These are phyloP conservation scores for Hymenoscyphus occultus DNA, from an alignment of 2,329 filamentous ascomycete genomes.

Conservation along the genomic window DNA sequence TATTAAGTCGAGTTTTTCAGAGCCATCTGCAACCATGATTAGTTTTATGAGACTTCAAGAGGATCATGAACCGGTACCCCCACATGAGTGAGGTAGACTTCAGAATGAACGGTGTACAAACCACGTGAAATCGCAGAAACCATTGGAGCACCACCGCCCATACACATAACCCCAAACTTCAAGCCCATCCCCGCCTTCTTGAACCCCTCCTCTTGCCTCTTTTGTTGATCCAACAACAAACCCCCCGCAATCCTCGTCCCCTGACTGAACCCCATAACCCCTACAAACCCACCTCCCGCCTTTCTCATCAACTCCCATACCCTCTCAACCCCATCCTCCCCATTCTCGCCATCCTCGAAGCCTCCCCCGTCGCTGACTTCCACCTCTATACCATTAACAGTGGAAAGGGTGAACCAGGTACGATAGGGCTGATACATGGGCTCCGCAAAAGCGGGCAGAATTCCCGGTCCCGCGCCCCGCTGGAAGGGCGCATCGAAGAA, in stretches of 20 bases:
- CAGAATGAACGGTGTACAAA: conserved; percentile 13
- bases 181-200: conserved; percentile 19
- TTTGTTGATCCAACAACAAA: conserved; percentile 25
- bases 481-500: conserved; percentile 22
- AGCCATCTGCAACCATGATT: conserved; percentile 9
- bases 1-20: conserved; percentile 17
- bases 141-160: conserved; percentile 25
- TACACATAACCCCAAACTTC: conserved; percentile 27
- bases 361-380: conserved; percentile 19
- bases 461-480: conserved; percentile 22
- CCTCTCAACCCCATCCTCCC: conserved; percentile 24
- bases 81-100: background rate
- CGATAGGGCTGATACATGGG: conserved; percentile 25
- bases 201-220: conserved; percentile 22
- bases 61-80: background rate
- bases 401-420: conserved; percentile 21
- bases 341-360: background rate
- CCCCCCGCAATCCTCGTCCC: conserved; percentile 26
- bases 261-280: conserved; percentile 29
- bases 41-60: background rate
- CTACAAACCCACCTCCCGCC: conserved; percentile 23
- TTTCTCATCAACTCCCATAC: conserved; percentile 22
- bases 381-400: conserved; percentile 8
- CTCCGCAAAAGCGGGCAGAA: conserved; percentile 22
- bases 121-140: conserved; percentile 21